Conservation (phyloP, 257 asterid species). For the Ligustrum vulgare region DNA sequence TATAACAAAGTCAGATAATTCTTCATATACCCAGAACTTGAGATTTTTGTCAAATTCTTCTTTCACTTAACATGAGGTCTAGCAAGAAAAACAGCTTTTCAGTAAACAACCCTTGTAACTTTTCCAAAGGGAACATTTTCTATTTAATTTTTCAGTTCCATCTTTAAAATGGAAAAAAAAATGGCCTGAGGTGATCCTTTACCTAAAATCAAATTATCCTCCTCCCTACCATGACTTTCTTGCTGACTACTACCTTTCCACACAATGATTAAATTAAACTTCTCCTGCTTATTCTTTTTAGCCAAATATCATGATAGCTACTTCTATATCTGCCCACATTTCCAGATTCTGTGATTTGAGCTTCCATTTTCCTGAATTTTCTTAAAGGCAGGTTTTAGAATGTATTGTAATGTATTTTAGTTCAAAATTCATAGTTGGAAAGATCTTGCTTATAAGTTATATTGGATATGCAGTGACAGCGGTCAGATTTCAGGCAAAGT, state of each 20-base stretch:
- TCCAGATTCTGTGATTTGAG: neutral
- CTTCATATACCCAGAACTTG: neutral
- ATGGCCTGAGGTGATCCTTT: neutral
- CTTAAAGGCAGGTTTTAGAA: neutral
- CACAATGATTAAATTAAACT: neutral
- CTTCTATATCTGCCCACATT: neutral
- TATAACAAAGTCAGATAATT: neutral
- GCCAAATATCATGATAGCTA: neutral
- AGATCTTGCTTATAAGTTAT: constrained; percentile 14
- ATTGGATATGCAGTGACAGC: constrained; percentile 50
- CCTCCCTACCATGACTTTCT: neutral
- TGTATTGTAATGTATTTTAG: too few relatives aligned
- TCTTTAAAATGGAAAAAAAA: neutral
- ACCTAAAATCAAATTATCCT: constrained; percentile 3
- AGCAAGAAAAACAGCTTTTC: constrained; percentile 2
- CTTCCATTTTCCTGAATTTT: neutral
- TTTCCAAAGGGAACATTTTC: neutral
- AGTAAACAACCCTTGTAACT: neutral
- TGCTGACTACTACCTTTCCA: neutral
- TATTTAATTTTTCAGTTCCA: neutral
- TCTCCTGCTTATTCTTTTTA: neutral
- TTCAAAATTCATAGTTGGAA: neutral
- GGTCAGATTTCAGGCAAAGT: constrained; percentile 83
- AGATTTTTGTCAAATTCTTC: neutral
- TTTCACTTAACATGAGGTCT: neutral